phyloP scores from a whole-genome alignment of 257 asterid genomes.

The Salvia hispanica region DNA sequence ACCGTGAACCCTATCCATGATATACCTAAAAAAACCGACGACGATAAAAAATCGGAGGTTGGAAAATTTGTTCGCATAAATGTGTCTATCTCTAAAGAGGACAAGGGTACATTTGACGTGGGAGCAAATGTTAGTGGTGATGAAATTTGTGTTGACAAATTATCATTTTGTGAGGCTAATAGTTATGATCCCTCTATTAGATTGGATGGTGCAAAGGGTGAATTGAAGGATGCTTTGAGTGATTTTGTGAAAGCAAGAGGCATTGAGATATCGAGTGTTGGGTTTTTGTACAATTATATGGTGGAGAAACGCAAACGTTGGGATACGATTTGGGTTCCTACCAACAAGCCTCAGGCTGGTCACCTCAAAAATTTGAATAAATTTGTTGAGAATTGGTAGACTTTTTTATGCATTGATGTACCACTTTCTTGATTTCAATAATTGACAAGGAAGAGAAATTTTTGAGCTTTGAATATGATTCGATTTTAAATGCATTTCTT shows the following conservation, averaged over 20 bases:
- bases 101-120: background rate
- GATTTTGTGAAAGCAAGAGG: background rate
- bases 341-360: background rate
- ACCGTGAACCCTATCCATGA: background rate
- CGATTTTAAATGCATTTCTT: too few relatives aligned
- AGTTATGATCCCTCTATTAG: background rate
- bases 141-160: background rate
- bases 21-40: too few relatives aligned
- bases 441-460: too few relatives aligned
- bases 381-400: background rate
- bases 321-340: background rate
- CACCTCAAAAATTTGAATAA: background rate
- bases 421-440: too few relatives aligned
- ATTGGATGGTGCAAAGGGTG: background rate
- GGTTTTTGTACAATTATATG: constrained; percentile 4
- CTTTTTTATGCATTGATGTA: too few relatives aligned
- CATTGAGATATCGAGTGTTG: background rate
- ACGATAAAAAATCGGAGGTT: background rate
- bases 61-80: background rate
- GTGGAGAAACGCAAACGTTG: background rate
- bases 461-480: too few relatives aligned
- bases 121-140: background rate
- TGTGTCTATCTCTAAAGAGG: background rate
- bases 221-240: background rate
- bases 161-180: background rate